Evolutionary conservation across 2,329 filamentous ascomycete species (phyloP), one percentile per base, ranked within the genome.

Genomic region (Drechslerella dactyloides): DNA sequence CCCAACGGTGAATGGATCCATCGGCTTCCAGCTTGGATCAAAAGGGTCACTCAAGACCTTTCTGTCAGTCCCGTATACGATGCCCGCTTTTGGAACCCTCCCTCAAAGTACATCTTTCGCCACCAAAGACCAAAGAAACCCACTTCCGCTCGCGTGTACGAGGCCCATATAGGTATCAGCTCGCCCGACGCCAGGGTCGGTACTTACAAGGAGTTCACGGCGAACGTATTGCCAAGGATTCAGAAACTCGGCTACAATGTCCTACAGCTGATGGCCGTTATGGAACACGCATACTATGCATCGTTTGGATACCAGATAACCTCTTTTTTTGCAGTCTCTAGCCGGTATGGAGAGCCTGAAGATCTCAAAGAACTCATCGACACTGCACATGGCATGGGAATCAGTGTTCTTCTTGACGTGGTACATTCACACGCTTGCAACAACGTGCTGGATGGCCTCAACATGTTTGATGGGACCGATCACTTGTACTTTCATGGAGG

Each of bases 251-350:
- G 93, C 44, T 99, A 99, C 83, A 97, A 99, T 79, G 90, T 93
- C 61, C 97, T 99, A 76, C 94, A 99, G 79, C 84, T 99, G 74
- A 99, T 99, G 94, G 94, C 94, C 51, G 85, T 99, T 78, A 99
- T 99, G 93, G 94, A 99, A 79, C 94, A 99, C 81, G 94, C 94
- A 55, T 99, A 99, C 84, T 99, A 99, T 79, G 94, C 94, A 77
- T 97, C 93, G 78, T 99, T 99, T 77, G 94, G 94, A 52, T 99
- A 99, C 80, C 94, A 99, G 81, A 87, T 99, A 81, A 99, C 97
- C 83, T 97, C 90, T 81, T 99, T 99, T 84, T 99, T 97, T 77
- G 94, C 94, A 27, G 93, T 93, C 11, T 97, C 93, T 80, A 97
- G 93, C 80, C 88, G 94, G 74, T 99, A 96, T 78, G 94, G 94